phyloP scores from a whole-genome alignment of 768 basidiomycete species.

The Amanita fuliginea region DNA sequence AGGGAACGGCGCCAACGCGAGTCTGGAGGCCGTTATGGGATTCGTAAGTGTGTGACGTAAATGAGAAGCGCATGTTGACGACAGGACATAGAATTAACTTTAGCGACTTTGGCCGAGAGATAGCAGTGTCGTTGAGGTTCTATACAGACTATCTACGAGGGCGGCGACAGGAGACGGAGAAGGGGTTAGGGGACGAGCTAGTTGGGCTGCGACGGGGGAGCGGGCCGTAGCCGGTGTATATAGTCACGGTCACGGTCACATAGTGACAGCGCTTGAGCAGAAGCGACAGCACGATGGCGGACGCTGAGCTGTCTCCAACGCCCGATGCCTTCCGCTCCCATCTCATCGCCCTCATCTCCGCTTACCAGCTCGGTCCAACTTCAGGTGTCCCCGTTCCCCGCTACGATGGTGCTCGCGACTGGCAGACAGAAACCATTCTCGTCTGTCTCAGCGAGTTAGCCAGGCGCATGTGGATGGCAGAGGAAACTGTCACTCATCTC shows the following conservation, averaged over 20 bases:
- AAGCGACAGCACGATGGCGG: slow-evolving; percentile 10
- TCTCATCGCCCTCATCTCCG: slow-evolving; percentile 45
- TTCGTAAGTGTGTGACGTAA: slow-evolving; percentile 27
- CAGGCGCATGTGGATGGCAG: slow-evolving; percentile 45
- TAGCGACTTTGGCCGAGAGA: slow-evolving; percentile 57
- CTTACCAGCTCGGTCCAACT: slow-evolving; percentile 45
- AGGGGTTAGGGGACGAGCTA: slow-evolving; percentile 15
- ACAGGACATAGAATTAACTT: slow-evolving; percentile 18
- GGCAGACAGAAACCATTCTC: slow-evolving; percentile 48
- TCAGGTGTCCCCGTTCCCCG: slow-evolving; percentile 37
- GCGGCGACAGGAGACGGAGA: slow-evolving; percentile 4
- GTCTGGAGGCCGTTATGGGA: slow-evolving; percentile 69
- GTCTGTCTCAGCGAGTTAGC: slow-evolving; percentile 40
- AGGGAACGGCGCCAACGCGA: slow-evolving; percentile 33
- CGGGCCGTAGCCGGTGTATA: neutral
- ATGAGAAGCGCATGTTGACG: neutral
- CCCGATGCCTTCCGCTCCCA: slow-evolving; percentile 26
- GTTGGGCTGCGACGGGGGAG: neutral
- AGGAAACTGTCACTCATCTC: slow-evolving; percentile 30
- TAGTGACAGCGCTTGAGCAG: neutral
- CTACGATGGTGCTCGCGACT: slow-evolving; percentile 43
- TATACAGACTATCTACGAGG: slow-evolving; percentile 34
- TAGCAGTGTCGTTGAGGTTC: slow-evolving; percentile 48
- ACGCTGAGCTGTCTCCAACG: slow-evolving; percentile 7
- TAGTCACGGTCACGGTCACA: neutral